Conservation (phyloP, 495 filamentous ascomycete species). For the Choiromyces venosus region DNA sequence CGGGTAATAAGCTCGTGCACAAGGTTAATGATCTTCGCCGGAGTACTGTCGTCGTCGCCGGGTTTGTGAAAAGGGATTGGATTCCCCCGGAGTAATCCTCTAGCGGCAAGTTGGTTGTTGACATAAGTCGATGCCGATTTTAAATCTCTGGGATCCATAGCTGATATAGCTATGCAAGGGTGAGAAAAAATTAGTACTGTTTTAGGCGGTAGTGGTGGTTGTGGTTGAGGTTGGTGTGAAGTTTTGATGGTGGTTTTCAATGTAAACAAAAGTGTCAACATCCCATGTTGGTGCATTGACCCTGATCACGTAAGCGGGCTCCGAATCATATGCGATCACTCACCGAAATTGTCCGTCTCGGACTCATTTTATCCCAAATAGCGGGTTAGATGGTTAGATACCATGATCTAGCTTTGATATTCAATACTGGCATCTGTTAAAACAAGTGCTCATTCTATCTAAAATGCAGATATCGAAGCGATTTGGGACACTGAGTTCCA, state of each 20-base stretch:
- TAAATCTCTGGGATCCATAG: constrained; percentile 73
- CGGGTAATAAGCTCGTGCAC: constrained; percentile 79
- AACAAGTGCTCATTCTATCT: background rate
- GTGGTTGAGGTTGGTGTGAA: background rate
- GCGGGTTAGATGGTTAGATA: background rate
- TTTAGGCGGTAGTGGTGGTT: constrained; percentile 2
- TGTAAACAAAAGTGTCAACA: background rate
- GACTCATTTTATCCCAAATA: background rate
- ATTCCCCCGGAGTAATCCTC: constrained; percentile 75
- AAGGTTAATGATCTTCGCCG: constrained; percentile 81
- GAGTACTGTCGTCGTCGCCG: constrained; percentile 63
- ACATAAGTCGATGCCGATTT: constrained; percentile 87
- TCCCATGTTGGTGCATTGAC: background rate
- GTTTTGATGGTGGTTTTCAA: background rate
- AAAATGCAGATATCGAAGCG: background rate
- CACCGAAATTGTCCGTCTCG: background rate
- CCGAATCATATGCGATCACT: background rate
- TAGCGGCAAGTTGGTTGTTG: constrained; percentile 88
- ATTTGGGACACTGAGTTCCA: background rate
- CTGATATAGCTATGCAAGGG: constrained; percentile 3
- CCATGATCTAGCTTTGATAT: background rate
- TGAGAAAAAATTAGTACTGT: background rate
- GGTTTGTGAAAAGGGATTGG: constrained; percentile 81
- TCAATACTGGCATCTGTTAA: background rate
- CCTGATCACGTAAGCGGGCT: background rate